phyloP scores from a whole-genome alignment of 2,329 filamentous ascomycete species.

The Fusarium verticillioides region DNA sequence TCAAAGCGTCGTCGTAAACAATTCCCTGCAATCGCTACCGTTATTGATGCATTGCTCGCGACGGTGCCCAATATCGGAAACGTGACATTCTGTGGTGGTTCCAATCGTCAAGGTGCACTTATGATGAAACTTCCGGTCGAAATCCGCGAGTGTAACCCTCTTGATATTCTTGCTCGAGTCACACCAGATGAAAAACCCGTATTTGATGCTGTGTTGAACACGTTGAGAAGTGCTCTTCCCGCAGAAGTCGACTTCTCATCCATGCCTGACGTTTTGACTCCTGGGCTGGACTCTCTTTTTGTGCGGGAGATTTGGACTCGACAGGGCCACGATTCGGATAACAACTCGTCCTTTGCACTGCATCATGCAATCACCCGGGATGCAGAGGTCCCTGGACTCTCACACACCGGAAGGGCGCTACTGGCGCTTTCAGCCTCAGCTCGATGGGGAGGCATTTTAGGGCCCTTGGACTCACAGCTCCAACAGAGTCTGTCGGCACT shows the following conservation, averaged over 20 bases:
- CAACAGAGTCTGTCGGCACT: slow-evolving; percentile 56
- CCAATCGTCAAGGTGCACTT: slow-evolving; percentile 85
- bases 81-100: slow-evolving; percentile 87
- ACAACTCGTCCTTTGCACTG: slow-evolving; percentile 75
- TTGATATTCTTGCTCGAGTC: slow-evolving; percentile 55
- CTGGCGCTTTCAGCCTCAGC: slow-evolving; percentile 78
- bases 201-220: slow-evolving; percentile 52
- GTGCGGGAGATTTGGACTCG: slow-evolving; percentile 63
- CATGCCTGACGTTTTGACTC: slow-evolving; percentile 55
- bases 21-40: slow-evolving; percentile 83
- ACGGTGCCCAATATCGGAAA: slow-evolving; percentile 76
- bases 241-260: slow-evolving; percentile 47
- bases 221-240: slow-evolving; percentile 58
- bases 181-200: slow-evolving; percentile 42
- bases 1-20: slow-evolving; percentile 82
- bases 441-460: slow-evolving; percentile 75
- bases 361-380: slow-evolving; percentile 76
- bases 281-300: slow-evolving; percentile 59
- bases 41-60: slow-evolving; percentile 79
- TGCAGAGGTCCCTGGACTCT: slow-evolving; percentile 76
- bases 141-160: slow-evolving; percentile 72
- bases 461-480: slow-evolving; percentile 59
- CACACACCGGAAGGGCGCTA: slow-evolving; percentile 76
- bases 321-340: slow-evolving; percentile 59
- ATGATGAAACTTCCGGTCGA: slow-evolving; percentile 73